These are phyloP conservation scores for Ambrosiella xylebori DNA, from an alignment of 2,329 filamentous ascomycete species.

Conservation along the genomic window DNA sequence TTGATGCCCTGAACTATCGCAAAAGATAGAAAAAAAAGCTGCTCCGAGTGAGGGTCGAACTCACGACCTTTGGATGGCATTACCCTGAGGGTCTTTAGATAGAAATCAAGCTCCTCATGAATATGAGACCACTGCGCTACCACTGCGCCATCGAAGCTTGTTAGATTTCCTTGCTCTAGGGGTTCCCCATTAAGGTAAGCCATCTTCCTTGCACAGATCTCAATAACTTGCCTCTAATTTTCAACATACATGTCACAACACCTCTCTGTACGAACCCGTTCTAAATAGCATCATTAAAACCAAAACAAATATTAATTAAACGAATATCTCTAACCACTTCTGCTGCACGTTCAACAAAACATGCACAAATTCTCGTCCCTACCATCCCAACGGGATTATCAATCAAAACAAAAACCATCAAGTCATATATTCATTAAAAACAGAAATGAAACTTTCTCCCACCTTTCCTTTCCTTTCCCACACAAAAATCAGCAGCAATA, in stretches of 20 bases:
- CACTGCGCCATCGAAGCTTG: conserved; percentile 12
- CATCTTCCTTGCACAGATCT: no score
- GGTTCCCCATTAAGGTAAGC: no score
- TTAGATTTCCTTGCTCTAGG: neutral
- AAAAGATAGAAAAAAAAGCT: neutral
- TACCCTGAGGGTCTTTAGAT: neutral
- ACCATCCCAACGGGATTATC: neutral
- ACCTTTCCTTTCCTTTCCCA: neutral
- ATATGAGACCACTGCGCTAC: conserved; percentile 13
- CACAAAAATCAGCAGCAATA: neutral
- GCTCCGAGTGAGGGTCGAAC: conserved; percentile 14
- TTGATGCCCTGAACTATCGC: no score
- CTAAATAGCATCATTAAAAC: no score
- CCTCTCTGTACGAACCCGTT: no score
- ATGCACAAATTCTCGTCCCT: neutral
- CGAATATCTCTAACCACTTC: no score
- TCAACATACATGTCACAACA: no score
- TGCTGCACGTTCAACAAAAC: neutral
- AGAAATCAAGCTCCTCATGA: conserved; percentile 11
- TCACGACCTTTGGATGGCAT: conserved; percentile 14
- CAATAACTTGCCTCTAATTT: no score
- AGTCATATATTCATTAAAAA: conserved; percentile 12
- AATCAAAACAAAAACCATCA: neutral
- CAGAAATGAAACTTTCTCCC: neutral
- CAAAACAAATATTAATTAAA: no score